These are phyloP conservation scores for Boletus tomentosulus DNA, from an alignment of 768 basidiomycete genomes.

Conservation along the genomic window DNA sequence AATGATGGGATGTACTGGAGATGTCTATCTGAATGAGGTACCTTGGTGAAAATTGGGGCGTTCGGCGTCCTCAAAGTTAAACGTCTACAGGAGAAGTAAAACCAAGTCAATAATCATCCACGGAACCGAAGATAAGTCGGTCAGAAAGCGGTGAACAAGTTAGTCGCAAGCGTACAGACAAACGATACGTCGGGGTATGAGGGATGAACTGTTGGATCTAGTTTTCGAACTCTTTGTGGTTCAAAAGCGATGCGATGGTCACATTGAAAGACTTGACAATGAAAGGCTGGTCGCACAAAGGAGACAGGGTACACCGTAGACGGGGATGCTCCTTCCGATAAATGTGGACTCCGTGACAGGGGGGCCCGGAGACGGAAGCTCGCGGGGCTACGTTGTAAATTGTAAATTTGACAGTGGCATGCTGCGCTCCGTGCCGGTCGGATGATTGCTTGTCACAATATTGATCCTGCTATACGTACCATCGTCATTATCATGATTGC, in stretches of 20 bases:
- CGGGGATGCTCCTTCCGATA: not conserved
- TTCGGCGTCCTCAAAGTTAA: not conserved
- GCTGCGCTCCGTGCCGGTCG: constrained; percentile 1
- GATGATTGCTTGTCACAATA: not conserved
- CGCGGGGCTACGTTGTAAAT: constrained; percentile 23
- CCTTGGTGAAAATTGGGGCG: not conserved
- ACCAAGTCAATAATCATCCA: not conserved
- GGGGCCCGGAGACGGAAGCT: constrained; percentile 15
- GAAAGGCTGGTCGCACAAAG: constrained; percentile 20
- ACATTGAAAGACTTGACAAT: constrained; percentile 13
- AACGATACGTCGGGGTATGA: constrained; percentile 3
- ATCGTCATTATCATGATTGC: not conserved
- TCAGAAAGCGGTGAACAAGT: constrained; percentile 3
- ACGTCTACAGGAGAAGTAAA: not conserved
- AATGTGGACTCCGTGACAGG: constrained; percentile 19
- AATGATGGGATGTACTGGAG: not conserved
- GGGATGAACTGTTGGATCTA: not conserved
- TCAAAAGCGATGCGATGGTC: not conserved
- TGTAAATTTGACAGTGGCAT: not conserved
- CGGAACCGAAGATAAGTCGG: not conserved
- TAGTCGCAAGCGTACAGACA: constrained; percentile 10
- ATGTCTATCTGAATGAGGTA: not conserved
- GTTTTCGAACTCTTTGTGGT: not conserved
- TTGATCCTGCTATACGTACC: not conserved
- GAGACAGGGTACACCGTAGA: constrained; percentile 9